Evolutionary conservation across 2,329 filamentous ascomycete genomes (phyloP), one percentile per base, ranked within the genome.

Genomic region (Paraphoma chrysanthemicola): DNA sequence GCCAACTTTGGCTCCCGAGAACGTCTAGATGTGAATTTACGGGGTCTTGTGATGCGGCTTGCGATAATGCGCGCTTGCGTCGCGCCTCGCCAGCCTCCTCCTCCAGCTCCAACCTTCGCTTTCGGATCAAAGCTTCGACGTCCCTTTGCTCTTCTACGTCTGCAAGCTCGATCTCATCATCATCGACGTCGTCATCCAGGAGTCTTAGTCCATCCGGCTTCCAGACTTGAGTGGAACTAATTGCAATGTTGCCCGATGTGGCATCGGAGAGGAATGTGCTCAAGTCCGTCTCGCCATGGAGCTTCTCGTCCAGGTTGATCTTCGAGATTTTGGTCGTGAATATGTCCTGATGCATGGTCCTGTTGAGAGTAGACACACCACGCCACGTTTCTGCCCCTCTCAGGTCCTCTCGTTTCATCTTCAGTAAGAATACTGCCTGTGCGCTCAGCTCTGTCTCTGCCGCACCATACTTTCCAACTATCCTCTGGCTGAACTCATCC

Each of bases 161-260:
- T 38, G 49, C 69, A 1, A 55, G 29, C 11, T 73, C 64, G 1
- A 75, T 48, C n/a, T 72, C 68, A 9, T 73, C 67, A 7, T 80
- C 76, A 1, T 79, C 78, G 6, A 77, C 75, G 4, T 74, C 67
- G 6, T 78, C 71, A 16, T 79, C 75, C 3, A 86, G 66, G 14
- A 84, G 73, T 16, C 77, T 75, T n/a, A 85, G 63, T 0, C 81
- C 80, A 3, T 79, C 74, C 1, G 73, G 76, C 62, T 85, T 85
- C 79, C 81, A 84, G 3, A 79, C 73, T 23, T 82, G 64, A 4
- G 67, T 66, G 5, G 76, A 73, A 31, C 80, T 79, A 30, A 79
- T 76, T 2, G 80, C 68, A 4, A 77, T 67, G 6, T 74, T 71
- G 0, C 69, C 62, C 4, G 71, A 48, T 3, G 58, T 65, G 0